Base-by-base conservation (phyloP, 495 filamentous ascomycete species). In the Apiosordaria backusii region DNA sequence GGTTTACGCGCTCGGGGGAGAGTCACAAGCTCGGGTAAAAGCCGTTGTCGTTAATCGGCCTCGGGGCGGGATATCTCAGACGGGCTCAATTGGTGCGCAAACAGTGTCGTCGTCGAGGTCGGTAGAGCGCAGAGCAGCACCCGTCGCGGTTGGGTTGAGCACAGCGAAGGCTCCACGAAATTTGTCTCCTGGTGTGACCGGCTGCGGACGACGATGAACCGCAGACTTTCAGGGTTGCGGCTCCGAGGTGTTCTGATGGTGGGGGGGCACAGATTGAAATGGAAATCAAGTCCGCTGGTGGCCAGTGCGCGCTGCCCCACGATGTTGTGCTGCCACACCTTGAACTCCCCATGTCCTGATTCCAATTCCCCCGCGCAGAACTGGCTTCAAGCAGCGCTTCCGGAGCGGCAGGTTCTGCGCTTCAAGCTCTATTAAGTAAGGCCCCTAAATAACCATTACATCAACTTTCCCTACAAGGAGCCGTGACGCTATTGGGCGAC, bases 221-320 rank as follows among this genome's bases (percentile, higher is more conserved):
- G 61, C 57, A 26, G 66, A 60, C 66, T 61, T 64, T 55, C 65
- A 63, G 60, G 23, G 66, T 57, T 62, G 57, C 54, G 60, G 50
- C 58, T 62, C 60, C 54, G 57, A 50, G 45, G 55, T 57, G 26
- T 61, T 21, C 59, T 61, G 59, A 40, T 26, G 26, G 66, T 64
- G 66, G 66, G 53, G 59, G 59, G 66, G 55, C 35, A 40, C 53
- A 26, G 54, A 40, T 64, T 63, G 57, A 67, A 67, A 67, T 64
- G 66, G 66, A 53, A 67, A 63, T 16, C 58, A 55, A 45, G 66
- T 27, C 57, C 61, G 26, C 65, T 63, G n/a, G 29, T 67, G 60
- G 65, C 52, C 54, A 63, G 35, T 57, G 65, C 65, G 35, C 60
- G 18, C 21, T 58, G 58, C 65, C 60, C 60, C 60, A 59, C 60